phyloP scores from a whole-genome alignment of 1,284 basidiomycete genomes.

The Volvariella volvacea region DNA sequence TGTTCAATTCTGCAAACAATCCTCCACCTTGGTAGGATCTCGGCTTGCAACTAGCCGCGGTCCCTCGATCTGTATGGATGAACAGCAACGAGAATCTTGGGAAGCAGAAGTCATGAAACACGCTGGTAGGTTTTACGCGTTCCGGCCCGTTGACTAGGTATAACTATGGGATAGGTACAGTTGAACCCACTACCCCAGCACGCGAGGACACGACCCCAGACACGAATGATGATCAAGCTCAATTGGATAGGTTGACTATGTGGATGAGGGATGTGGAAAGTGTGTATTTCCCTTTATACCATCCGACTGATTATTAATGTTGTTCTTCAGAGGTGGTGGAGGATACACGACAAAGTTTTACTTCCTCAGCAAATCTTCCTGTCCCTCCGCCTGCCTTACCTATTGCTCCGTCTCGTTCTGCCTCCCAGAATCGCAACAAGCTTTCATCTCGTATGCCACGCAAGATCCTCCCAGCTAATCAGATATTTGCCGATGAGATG shows the following conservation, averaged over 20 bases:
- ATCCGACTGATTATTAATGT: constrained; percentile 8
- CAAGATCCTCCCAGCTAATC: constrained; percentile 56
- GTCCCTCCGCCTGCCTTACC: constrained; percentile 53
- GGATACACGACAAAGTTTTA: constrained; percentile 66
- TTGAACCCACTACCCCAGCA: too few relatives aligned
- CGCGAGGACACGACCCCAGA: too few relatives aligned
- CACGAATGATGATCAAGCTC: constrained; percentile 17
- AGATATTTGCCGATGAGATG: constrained; percentile 54
- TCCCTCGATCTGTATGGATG: too few relatives aligned
- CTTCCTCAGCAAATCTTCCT: constrained; percentile 35
- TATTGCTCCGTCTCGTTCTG: constrained; percentile 45
- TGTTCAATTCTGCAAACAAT: constrained; percentile 31
- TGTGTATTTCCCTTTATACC: constrained; percentile 30
- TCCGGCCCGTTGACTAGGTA: too few relatives aligned
- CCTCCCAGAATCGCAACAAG: constrained; percentile 32
- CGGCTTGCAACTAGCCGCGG: too few relatives aligned
- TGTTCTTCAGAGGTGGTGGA: constrained; percentile 58
- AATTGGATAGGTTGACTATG: constrained; percentile 60
- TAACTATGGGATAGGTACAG: too few relatives aligned
- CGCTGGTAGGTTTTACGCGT: constrained; percentile 27
- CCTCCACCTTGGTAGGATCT: too few relatives aligned
- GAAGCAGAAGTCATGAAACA: constrained; percentile 37
- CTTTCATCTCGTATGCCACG: constrained; percentile 51
- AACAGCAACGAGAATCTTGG: constrained; percentile 33
- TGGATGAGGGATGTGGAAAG: constrained; percentile 79